Conservation (phyloP, 2,329 filamentous ascomycete genomes). For the Orbilia brochopaga region DNA sequence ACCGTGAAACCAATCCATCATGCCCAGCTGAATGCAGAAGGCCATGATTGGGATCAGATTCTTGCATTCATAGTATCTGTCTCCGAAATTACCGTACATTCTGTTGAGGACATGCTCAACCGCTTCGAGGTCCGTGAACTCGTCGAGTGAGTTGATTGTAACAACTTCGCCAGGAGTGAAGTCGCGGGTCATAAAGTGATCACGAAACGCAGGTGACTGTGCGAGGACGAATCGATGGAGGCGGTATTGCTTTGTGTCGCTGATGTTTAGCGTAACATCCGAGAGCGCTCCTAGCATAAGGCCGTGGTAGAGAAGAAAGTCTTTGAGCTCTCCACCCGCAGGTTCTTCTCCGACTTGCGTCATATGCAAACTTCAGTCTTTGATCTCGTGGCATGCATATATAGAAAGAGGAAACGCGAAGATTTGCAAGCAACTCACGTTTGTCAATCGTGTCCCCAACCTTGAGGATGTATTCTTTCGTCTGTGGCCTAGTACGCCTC, state of each 20-base stretch:
- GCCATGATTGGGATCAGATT: slow-evolving; percentile 37
- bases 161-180: slow-evolving; percentile 6
- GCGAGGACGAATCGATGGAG: slow-evolving; percentile 41
- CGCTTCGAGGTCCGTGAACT: slow-evolving; percentile 24
- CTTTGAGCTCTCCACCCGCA: slow-evolving; percentile 28
- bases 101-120: slow-evolving; percentile 44
- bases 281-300: slow-evolving; percentile 23
- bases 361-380: not conserved
- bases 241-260: slow-evolving; percentile 5
- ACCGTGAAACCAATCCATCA: slow-evolving; percentile 29
- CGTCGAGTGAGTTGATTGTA: slow-evolving; percentile 23
- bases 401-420: not conserved
- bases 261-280: slow-evolving; percentile 31
- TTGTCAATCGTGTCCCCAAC: slow-evolving; percentile 9
- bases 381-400: not conserved
- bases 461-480: slow-evolving; percentile 5
- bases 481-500: slow-evolving; percentile 3
- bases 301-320: slow-evolving; percentile 36
- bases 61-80: slow-evolving; percentile 41
- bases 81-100: slow-evolving; percentile 44
- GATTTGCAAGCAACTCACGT: not conserved
- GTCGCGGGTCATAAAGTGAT: slow-evolving; percentile 7
- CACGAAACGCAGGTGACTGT: slow-evolving; percentile 32
- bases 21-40: slow-evolving; percentile 25
- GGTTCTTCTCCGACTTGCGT: not conserved